phyloP scores from a whole-genome alignment of 2,329 filamentous ascomycete species.

The Mycosphaerelloides madeirae region DNA sequence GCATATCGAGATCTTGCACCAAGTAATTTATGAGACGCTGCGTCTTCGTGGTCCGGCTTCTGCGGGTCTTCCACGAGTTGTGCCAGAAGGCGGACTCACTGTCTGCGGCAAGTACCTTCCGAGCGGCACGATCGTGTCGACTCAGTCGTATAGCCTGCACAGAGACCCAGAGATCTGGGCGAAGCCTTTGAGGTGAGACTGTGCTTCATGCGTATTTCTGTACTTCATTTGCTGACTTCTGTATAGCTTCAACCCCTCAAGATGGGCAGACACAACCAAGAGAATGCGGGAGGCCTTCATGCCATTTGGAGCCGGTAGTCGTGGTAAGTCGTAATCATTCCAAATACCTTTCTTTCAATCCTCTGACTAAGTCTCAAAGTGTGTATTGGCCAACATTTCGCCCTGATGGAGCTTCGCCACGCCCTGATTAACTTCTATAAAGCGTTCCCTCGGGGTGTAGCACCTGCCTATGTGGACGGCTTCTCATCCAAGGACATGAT shows the following conservation, averaged over 20 bases:
- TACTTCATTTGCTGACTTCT: conserved; percentile 24
- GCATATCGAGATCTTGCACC: conserved; percentile 30
- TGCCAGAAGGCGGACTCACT: conserved; percentile 32
- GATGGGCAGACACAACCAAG: conserved; percentile 3
- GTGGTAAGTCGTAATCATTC: conserved; percentile 9
- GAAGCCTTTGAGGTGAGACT: no score
- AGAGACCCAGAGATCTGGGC: conserved; percentile 24
- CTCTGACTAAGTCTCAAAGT: conserved; percentile 1
- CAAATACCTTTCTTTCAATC: no score
- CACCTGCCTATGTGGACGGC: background rate
- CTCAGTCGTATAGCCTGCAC: conserved; percentile 38
- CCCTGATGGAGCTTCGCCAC: conserved; percentile 18
- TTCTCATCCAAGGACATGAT: background rate
- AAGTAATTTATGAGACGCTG: conserved; percentile 37
- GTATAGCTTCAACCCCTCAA: conserved; percentile 4
- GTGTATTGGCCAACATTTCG: conserved; percentile 20
- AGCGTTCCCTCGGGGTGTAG: conserved; percentile 4
- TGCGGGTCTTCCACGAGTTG: conserved; percentile 32
- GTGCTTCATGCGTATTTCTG: no score
- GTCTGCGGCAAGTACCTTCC: conserved; percentile 35
- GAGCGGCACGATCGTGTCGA: conserved; percentile 33
- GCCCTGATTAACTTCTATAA: conserved; percentile 18
- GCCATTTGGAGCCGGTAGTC: conserved; percentile 30
- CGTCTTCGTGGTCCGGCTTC: conserved; percentile 35
- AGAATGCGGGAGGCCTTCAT: conserved; percentile 12